These are phyloP conservation scores for Leptographium procerum DNA, from an alignment of 2,329 filamentous ascomycete genomes.

Conservation along the genomic window DNA sequence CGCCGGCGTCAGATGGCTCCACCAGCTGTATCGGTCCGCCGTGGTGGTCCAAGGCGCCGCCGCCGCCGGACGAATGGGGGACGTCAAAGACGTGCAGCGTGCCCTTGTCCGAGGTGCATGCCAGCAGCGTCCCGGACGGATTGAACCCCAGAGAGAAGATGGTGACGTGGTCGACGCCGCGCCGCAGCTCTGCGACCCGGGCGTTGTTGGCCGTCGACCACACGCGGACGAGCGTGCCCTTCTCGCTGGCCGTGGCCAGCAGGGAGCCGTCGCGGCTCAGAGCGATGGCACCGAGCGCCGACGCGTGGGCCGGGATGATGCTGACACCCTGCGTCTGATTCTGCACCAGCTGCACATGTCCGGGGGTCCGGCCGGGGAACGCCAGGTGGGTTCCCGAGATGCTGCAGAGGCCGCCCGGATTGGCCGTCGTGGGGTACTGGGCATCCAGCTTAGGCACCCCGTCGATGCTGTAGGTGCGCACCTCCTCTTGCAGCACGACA, in stretches of 20 bases:
- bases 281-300: conserved; percentile 64
- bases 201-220: conserved; percentile 73
- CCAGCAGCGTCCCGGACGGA: conserved; percentile 66
- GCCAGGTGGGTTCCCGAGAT: conserved; percentile 60
- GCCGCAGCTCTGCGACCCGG: conserved; percentile 70
- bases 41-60: conserved; percentile 6
- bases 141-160: conserved; percentile 86
- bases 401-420: conserved; percentile 69
- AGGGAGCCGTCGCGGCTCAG: conserved; percentile 71
- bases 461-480: conserved; percentile 70
- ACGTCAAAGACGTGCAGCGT: conserved; percentile 92
- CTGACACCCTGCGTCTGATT: conserved; percentile 69
- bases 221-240: conserved; percentile 79
- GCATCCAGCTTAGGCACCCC: conserved; percentile 59
- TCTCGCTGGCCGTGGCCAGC: conserved; percentile 83
- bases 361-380: conserved; percentile 76
- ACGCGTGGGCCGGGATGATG: conserved; percentile 85
- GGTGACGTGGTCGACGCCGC: conserved; percentile 77
- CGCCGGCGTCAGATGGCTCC: conserved; percentile 4
- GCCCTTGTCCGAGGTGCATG: conserved; percentile 92
- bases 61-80: conserved; percentile 26
- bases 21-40: neutral
- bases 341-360: conserved; percentile 83
- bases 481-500: conserved; percentile 69
- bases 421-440: conserved; percentile 77